Evolutionary conservation across 495 filamentous ascomycete genomes (phyloP).

Genomic region (Jackrogersella multiformis): DNA sequence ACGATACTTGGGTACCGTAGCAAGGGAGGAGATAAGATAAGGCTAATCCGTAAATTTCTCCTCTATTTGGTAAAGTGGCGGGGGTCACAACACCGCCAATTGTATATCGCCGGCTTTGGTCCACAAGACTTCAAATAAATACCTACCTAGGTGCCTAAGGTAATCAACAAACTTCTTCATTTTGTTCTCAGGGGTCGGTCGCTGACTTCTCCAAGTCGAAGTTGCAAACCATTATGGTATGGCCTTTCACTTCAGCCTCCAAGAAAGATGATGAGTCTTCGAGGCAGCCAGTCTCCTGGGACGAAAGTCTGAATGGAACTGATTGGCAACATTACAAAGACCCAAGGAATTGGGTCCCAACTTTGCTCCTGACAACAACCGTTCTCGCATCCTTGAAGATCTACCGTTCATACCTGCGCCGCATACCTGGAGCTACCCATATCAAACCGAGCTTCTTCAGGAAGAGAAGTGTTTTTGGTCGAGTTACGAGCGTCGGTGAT

Average conservation of each 20-base stretch:
- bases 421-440: slow-evolving; percentile 75
- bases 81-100: slow-evolving; percentile 8
- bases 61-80: slow-evolving; percentile 27
- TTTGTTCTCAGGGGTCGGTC: slow-evolving; percentile 1
- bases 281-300: slow-evolving; percentile 58
- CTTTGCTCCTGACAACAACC: slow-evolving; percentile 72
- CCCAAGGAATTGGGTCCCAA: slow-evolving; percentile 71
- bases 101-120: not conserved
- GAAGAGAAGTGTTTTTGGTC: slow-evolving; percentile 77
- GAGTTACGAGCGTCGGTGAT: slow-evolving; percentile 93
- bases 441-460: slow-evolving; percentile 77
- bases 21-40: slow-evolving; percentile 30
- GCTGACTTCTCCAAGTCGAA: slow-evolving; percentile 13
- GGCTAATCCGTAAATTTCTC: slow-evolving; percentile 11
- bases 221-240: slow-evolving; percentile 40
- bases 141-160: too few species aligned
- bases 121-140: slow-evolving; percentile 2
- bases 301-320: slow-evolving; percentile 59
- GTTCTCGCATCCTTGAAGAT: slow-evolving; percentile 68
- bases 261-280: slow-evolving; percentile 36
- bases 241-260: slow-evolving; percentile 37
- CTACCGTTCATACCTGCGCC: slow-evolving; percentile 79
- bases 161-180: slow-evolving; percentile 3
- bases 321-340: slow-evolving; percentile 76
- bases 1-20: not conserved